Conservation (phyloP, 139 green algal species). For the Tetraselmis striata region DNA sequence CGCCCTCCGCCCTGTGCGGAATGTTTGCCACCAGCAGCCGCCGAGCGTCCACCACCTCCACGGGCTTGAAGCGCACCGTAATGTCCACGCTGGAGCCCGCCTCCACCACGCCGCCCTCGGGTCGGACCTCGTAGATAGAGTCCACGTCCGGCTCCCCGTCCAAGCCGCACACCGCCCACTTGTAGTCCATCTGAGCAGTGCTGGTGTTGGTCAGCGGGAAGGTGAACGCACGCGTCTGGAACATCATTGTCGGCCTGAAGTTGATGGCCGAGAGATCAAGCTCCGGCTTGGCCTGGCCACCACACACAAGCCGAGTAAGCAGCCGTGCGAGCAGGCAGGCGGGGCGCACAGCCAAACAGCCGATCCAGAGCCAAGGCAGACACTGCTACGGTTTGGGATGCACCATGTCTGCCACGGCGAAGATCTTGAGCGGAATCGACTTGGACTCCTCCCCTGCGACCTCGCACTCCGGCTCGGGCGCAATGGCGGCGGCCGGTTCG, state of each 20-base stretch:
- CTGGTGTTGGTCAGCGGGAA: slow-evolving; percentile 66
- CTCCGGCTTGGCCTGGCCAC: slow-evolving; percentile 12
- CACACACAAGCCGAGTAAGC: too few species aligned
- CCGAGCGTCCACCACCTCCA: slow-evolving; percentile 59
- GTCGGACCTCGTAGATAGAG: slow-evolving; percentile 25
- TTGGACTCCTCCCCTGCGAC: slow-evolving; percentile 4
- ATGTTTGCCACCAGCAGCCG: slow-evolving; percentile 51
- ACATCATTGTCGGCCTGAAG: slow-evolving; percentile 80
- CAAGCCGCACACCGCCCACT: slow-evolving; percentile 17
- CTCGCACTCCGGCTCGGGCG: slow-evolving; percentile 11
- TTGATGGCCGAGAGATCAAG: slow-evolving; percentile 44
- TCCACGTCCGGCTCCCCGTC: slow-evolving; percentile 35
- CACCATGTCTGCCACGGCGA: slow-evolving; percentile 23
- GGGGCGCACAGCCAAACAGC: too few species aligned
- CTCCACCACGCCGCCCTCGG: slow-evolving; percentile 35
- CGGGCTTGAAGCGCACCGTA: slow-evolving; percentile 60
- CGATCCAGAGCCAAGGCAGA: too few species aligned
- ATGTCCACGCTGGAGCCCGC: slow-evolving; percentile 34
- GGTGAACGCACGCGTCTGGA: slow-evolving; percentile 59
- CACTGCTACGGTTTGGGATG: too few species aligned
- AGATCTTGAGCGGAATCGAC: slow-evolving; percentile 19
- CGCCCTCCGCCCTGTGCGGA: slow-evolving; percentile 39
- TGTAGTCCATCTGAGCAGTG: slow-evolving; percentile 47
- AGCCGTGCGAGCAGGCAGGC: too few species aligned
- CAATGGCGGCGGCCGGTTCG: neutral